A percentile compares a stretch with the other conserved stretches of the same genome.
These are phyloP conservation scores for Nemania sp. DNA, from an alignment of 2,329 filamentous ascomycete genomes.

Conservation along the genomic window DNA sequence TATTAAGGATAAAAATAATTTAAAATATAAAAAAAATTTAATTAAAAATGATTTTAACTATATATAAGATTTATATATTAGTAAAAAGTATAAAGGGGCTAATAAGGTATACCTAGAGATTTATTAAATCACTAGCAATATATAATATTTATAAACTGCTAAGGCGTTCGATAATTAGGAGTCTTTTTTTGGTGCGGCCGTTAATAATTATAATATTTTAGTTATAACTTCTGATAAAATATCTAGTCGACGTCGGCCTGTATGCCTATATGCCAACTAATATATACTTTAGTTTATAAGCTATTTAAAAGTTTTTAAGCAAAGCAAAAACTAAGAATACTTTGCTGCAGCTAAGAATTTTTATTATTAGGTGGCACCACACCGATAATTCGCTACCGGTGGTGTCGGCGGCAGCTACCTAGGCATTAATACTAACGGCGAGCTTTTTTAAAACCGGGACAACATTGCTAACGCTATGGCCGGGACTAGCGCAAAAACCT, in stretches of 20 bases:
- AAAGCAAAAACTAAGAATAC: conserved; percentile 38
- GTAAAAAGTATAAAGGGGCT: conserved; percentile 40
- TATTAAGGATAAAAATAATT: conserved; percentile 41
- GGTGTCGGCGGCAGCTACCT: conserved; percentile 41
- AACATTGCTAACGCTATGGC: conserved; percentile 42
- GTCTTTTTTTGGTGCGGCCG: conserved; percentile 40
- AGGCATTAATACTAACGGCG: conserved; percentile 39
- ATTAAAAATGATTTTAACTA: conserved; percentile 41
- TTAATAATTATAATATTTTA: conserved; percentile 39
- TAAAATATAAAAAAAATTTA: conserved; percentile 39
- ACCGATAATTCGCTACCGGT: conserved; percentile 39
- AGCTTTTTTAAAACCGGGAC: conserved; percentile 42
- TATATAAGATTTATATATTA: conserved; percentile 44
- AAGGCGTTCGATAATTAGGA: conserved; percentile 42
- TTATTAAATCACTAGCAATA: conserved; percentile 39
- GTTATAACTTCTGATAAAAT: conserved; percentile 36
- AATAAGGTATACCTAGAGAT: conserved; percentile 43
- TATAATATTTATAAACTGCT: conserved; percentile 37
- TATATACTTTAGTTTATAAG: conserved; percentile 42
- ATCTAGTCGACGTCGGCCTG: conserved; percentile 38
- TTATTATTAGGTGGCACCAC: conserved; percentile 42
- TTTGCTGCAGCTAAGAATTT: conserved; percentile 41
- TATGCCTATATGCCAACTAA: conserved; percentile 40
- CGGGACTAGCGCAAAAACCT: conserved; percentile 39
- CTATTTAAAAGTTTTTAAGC: conserved; percentile 40